phyloP scores from a whole-genome alignment of 345 rosid species.

The Firmiana major region DNA sequence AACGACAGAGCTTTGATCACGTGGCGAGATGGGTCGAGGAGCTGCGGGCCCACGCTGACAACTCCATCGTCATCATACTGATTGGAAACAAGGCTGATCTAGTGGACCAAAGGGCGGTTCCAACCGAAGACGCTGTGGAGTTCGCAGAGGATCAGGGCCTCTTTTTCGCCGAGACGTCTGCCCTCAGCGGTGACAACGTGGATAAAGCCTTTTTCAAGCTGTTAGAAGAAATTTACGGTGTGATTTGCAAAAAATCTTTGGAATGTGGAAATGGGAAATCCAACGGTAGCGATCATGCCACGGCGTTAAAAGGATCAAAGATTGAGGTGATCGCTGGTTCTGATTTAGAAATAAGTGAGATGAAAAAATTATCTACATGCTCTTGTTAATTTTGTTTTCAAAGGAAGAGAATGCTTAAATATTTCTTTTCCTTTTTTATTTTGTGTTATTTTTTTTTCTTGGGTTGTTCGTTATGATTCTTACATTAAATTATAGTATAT shows the following conservation, averaged over 20 bases:
- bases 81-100: constrained; percentile 84
- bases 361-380: constrained; percentile 50
- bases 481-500: background rate
- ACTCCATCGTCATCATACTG: constrained; percentile 62
- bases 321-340: constrained; percentile 52
- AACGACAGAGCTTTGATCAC: constrained; percentile 59
- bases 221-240: constrained; percentile 55
- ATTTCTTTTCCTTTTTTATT: background rate
- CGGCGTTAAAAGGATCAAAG: constrained; percentile 50
- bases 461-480: background rate
- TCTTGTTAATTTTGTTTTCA: constrained; percentile 35
- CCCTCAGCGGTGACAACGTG: constrained; percentile 70
- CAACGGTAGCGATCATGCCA: constrained; percentile 25
- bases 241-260: constrained; percentile 46
- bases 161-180: constrained; percentile 78
- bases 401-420: background rate
- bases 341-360: constrained; percentile 61
- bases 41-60: constrained; percentile 77
- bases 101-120: constrained; percentile 53
- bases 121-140: constrained; percentile 70
- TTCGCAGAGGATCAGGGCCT: constrained; percentile 76
- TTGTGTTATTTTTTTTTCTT: background rate
- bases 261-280: constrained; percentile 24
- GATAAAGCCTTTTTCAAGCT: constrained; percentile 64
- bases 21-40: constrained; percentile 75